Percentiles rank a stretch among this genome's conserved stretches.
phyloP scores from a whole-genome alignment of 352 stramenopile genomes.

The Phytophthora litchii region DNA sequence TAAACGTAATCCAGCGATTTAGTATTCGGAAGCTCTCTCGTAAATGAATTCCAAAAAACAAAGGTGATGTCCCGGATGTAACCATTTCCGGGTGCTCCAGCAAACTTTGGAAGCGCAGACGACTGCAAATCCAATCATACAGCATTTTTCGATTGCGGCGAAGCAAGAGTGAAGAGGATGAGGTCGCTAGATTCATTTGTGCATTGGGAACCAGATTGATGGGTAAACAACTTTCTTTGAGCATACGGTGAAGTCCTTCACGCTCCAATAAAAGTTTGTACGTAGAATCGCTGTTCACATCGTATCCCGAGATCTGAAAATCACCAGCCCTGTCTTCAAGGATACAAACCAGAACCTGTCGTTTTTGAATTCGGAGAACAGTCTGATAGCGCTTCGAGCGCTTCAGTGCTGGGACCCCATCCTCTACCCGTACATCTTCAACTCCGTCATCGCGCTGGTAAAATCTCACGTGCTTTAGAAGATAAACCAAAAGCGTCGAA shows the following conservation, averaged over 20 bases:
- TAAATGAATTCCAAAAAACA: slow-evolving; percentile 50
- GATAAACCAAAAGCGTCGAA: slow-evolving; percentile 42
- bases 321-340: slow-evolving; percentile 46
- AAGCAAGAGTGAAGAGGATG: slow-evolving; percentile 42
- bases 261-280: slow-evolving; percentile 58
- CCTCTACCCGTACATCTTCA: slow-evolving; percentile 25
- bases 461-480: slow-evolving; percentile 53
- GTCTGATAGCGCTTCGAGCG: slow-evolving; percentile 37
- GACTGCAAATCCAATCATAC: slow-evolving; percentile 59
- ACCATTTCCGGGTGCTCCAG: slow-evolving; percentile 60
- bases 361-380: slow-evolving; percentile 39
- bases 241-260: slow-evolving; percentile 45
- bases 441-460: slow-evolving; percentile 3
- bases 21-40: slow-evolving; percentile 56
- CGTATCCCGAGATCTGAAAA: slow-evolving; percentile 49
- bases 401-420: slow-evolving; percentile 5
- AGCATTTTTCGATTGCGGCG: slow-evolving; percentile 45
- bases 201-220: background rate
- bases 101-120: slow-evolving; percentile 64
- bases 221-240: slow-evolving; percentile 13
- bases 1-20: slow-evolving; percentile 60
- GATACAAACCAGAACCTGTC: slow-evolving; percentile 57
- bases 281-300: slow-evolving; percentile 41
- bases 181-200: slow-evolving; percentile 19
- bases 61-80: slow-evolving; percentile 39